Base-by-base conservation (phyloP, 2,329 filamentous ascomycete species). In the Fusarium algeriense region DNA sequence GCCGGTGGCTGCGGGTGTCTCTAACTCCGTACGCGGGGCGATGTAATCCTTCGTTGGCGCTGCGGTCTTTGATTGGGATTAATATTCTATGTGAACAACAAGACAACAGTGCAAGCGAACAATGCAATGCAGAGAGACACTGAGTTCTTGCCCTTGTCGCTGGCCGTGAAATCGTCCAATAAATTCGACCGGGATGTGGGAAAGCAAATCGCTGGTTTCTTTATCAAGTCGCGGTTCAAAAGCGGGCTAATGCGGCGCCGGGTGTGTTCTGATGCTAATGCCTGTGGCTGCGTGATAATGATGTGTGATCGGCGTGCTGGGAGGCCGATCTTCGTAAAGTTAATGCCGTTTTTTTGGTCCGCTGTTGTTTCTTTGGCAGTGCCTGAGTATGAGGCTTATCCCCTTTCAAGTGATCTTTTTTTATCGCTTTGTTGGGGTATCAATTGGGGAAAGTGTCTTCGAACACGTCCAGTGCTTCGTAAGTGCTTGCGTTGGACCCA, bases 381-480 rank as follows among this genome's bases (percentile, higher is more conserved):
- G 30, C 28, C 48, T 30, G 44, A 53, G 34, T 61, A 50, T 54
- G 53, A 67, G 75, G 73, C 72, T 72, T 75, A 75, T 78, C 77
- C 75, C 67, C 70, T 78, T 77, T 75, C 52, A 52, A 35, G 56
- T 61, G 53, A n/a, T 66, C 55, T 61, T 73, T 62, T 57, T 71
- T 56, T 52, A 63, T 64, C 58, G 59, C 55, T 60, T 17, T 43
- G 38, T 34, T 60, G 44, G 52, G 34, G 28, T 48, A 55, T 55
- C 20, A 32, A 49, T 48, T 37, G 56, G 38, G 30, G 23, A 28
- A 50, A 38, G 53, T 59, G 35, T 60, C 60, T 52, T 55, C 49
- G 46, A 60, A 38, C 30, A 32, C 30, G 53, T 37, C 57, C 56
- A 57, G 49, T 43, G 54, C 52, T 60, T 72, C 53, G 58, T 46